phyloP scores from a whole-genome alignment of 768 basidiomycete species.

The Trametes villosa region DNA sequence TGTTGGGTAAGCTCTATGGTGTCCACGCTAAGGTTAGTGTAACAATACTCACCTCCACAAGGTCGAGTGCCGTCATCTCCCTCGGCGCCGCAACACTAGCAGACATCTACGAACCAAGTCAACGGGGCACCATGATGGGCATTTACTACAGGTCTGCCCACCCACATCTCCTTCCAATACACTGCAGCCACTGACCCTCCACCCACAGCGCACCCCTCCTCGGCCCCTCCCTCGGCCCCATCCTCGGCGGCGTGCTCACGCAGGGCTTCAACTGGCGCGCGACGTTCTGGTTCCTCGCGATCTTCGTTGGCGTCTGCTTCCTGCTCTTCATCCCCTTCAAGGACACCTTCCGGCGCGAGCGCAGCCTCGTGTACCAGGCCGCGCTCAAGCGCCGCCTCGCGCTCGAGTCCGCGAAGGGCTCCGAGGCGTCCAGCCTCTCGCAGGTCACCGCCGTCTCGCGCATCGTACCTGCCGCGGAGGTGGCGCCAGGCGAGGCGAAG shows the following conservation, averaged over 20 bases:
- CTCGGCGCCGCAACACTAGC: slow-evolving; percentile 81
- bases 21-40: neutral
- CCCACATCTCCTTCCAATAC: neutral
- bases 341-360: slow-evolving; percentile 83
- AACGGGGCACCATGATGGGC: slow-evolving; percentile 80
- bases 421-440: slow-evolving; percentile 31
- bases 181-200: neutral
- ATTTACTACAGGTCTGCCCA: slow-evolving; percentile 57
- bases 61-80: slow-evolving; percentile 67
- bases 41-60: slow-evolving; percentile 26
- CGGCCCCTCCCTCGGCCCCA: slow-evolving; percentile 69
- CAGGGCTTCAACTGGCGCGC: slow-evolving; percentile 76
- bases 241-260: slow-evolving; percentile 72
- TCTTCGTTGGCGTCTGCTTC: slow-evolving; percentile 58
- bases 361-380: slow-evolving; percentile 79
- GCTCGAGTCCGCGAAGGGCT: slow-evolving; percentile 25
- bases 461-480: neutral
- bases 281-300: slow-evolving; percentile 81
- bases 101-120: slow-evolving; percentile 74
- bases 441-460: slow-evolving; percentile 27
- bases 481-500: neutral
- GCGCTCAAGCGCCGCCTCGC: slow-evolving; percentile 51
- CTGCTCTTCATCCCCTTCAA: slow-evolving; percentile 69
- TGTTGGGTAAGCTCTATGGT: slow-evolving; percentile 49
- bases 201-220: slow-evolving; percentile 66